Percentiles rank a stretch among this genome's conserved stretches.
Conservation (phyloP, 345 rosid species). For the Hibiscus mutabilis region DNA sequence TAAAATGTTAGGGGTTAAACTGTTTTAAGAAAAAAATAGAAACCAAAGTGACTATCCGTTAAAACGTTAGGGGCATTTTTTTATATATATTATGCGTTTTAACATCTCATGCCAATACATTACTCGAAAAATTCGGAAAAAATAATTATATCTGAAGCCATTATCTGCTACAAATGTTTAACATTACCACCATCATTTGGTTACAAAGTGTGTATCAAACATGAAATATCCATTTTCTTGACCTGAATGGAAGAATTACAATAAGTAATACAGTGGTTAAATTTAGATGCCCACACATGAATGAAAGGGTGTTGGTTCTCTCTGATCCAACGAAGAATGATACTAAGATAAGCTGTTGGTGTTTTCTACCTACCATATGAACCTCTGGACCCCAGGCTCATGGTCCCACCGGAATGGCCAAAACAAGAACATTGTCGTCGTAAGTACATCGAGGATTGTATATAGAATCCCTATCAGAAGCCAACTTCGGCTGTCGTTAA, state of each 20-base stretch:
- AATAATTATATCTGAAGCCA: too few species aligned
- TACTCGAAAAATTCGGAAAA: too few species aligned
- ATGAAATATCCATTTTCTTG: not conserved
- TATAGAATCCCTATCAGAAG: slow-evolving; percentile 43
- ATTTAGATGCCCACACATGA: not conserved
- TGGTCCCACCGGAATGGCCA: slow-evolving; percentile 74
- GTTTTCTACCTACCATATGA: slow-evolving; percentile 63
- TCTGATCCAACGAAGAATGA: not conserved
- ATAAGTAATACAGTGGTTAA: not conserved
- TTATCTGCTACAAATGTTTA: too few species aligned
- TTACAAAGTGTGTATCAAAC: not conserved
- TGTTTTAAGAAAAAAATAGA: too few species aligned
- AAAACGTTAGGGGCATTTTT: too few species aligned
- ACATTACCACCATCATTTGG: not conserved
- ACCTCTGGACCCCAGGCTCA: slow-evolving; percentile 82
- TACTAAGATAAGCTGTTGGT: not conserved
- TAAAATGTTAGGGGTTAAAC: too few species aligned
- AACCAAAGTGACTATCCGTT: too few species aligned
- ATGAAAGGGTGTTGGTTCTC: not conserved
- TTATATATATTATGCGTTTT: too few species aligned
- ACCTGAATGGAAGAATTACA: not conserved
- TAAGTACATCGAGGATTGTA: slow-evolving; percentile 40
- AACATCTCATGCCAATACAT: too few species aligned
- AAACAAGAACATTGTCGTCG: slow-evolving; percentile 68
- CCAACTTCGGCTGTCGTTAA: slow-evolving; percentile 29